Conservation (phyloP, 169 alveolate species). For the Blepharisma undulans region DNA sequence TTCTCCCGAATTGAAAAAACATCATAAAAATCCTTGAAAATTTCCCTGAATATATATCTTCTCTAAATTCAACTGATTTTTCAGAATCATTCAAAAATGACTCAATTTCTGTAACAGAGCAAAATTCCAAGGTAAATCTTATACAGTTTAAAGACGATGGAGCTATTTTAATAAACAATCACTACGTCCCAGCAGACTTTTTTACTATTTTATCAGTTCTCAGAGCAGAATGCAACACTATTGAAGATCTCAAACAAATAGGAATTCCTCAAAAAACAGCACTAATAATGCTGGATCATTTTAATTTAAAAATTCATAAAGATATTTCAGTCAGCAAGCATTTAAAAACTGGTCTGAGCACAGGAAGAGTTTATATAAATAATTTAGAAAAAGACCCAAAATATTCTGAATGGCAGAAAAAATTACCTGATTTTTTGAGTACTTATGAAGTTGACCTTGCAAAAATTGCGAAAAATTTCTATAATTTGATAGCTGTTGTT, state of each 20-base stretch:
- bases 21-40: neutral
- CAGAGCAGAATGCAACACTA: neutral
- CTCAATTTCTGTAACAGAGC: neutral
- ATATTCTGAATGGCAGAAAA: neutral
- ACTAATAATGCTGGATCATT: neutral
- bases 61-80: neutral
- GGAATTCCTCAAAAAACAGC: neutral
- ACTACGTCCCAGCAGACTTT: neutral
- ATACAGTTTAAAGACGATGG: neutral
- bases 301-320: neutral
- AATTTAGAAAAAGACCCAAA: conserved; percentile 38
- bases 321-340: neutral
- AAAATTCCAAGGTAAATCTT: neutral
- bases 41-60: neutral
- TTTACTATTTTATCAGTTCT: neutral
- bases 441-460: neutral
- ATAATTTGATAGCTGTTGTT: neutral
- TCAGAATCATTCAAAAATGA: neutral
- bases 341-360: neutral
- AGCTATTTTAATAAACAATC: neutral
- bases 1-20: neutral
- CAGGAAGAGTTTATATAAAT: conserved; percentile 18
- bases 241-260: neutral
- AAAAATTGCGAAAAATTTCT: neutral
- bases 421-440: neutral